Conservation (phyloP, 352 stramenopile species). For the Phytopythium delawarense region DNA sequence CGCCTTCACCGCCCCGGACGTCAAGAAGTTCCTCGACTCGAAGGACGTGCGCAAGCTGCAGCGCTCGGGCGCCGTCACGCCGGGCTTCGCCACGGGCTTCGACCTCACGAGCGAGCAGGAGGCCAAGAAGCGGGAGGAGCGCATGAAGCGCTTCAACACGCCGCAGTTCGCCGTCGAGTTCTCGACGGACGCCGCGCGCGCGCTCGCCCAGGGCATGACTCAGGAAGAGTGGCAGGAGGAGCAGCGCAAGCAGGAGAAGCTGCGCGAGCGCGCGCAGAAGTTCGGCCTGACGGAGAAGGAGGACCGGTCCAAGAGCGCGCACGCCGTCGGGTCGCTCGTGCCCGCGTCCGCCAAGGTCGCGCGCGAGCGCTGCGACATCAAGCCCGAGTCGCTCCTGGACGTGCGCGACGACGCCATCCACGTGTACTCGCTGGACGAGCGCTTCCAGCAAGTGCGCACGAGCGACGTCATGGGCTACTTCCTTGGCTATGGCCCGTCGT, state of each 20-base stretch:
- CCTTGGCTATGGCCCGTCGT: slow-evolving; percentile 69
- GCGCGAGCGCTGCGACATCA: slow-evolving; percentile 58
- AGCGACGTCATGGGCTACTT: slow-evolving; percentile 81
- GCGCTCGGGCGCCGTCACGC: slow-evolving; percentile 52
- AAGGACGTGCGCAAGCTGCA: slow-evolving; percentile 74
- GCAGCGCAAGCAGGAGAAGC: slow-evolving; percentile 54
- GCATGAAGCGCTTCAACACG: slow-evolving; percentile 80
- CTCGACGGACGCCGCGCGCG: slow-evolving; percentile 53
- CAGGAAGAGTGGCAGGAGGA: slow-evolving; percentile 68
- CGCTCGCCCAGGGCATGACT: slow-evolving; percentile 56
- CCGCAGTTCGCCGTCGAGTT: slow-evolving; percentile 68
- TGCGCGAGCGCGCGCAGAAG: slow-evolving; percentile 64
- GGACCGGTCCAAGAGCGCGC: slow-evolving; percentile 21
- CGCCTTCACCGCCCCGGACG: slow-evolving; percentile 45
- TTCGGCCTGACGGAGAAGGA: slow-evolving; percentile 55
- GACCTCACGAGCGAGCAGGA: slow-evolving; percentile 66
- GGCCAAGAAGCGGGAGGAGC: slow-evolving; percentile 56
- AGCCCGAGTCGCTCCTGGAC: slow-evolving; percentile 26
- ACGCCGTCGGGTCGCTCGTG: slow-evolving; percentile 17
- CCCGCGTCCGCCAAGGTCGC: slow-evolving; percentile 52
- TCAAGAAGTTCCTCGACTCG: slow-evolving; percentile 79
- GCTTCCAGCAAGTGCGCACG: slow-evolving; percentile 77
- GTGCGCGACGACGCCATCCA: slow-evolving; percentile 71
- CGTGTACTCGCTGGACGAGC: slow-evolving; percentile 78
- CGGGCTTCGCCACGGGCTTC: slow-evolving; percentile 67